Conservation (phyloP, 441 rosid genomes). For the Euphorbia schlechtendalii region DNA sequence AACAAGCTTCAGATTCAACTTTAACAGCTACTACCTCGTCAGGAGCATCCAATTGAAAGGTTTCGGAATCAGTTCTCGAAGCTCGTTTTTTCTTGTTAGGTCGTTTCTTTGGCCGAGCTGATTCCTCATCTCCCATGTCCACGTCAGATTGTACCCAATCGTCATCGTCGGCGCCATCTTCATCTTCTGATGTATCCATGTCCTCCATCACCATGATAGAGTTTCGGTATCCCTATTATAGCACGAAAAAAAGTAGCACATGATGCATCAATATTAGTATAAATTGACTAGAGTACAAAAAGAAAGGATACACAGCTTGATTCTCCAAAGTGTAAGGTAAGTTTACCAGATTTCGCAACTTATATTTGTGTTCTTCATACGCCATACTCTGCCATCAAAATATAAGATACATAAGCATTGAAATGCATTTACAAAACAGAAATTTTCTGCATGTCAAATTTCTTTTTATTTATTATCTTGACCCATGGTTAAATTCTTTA, state of each 20-base stretch:
- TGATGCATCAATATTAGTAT: neutral
- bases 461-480: neutral
- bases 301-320: neutral
- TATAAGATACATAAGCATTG: neutral
- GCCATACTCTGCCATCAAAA: slow-evolving; percentile 40
- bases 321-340: neutral
- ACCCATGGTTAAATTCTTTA: too few relatives aligned
- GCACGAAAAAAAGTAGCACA: too few relatives aligned
- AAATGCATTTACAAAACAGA: too few relatives aligned
- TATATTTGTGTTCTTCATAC: slow-evolving; percentile 36
- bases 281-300: neutral
- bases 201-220: slow-evolving; percentile 55
- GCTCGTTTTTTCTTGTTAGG: neutral
- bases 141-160: slow-evolving; percentile 51
- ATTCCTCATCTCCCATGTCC: slow-evolving; percentile 42
- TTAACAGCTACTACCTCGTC: slow-evolving; percentile 29
- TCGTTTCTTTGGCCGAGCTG: slow-evolving; percentile 27
- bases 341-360: slow-evolving; percentile 52
- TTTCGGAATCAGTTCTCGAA: slow-evolving; percentile 13
- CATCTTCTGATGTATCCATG: slow-evolving; percentile 81
- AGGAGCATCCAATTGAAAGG: slow-evolving; percentile 19
- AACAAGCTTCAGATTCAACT: slow-evolving; percentile 35
- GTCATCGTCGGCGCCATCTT: slow-evolving; percentile 33
- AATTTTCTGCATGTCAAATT: neutral
- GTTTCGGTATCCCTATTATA: slow-evolving; percentile 38